phyloP scores from a whole-genome alignment of 148 eudicot genomes.

The Silene conica region DNA sequence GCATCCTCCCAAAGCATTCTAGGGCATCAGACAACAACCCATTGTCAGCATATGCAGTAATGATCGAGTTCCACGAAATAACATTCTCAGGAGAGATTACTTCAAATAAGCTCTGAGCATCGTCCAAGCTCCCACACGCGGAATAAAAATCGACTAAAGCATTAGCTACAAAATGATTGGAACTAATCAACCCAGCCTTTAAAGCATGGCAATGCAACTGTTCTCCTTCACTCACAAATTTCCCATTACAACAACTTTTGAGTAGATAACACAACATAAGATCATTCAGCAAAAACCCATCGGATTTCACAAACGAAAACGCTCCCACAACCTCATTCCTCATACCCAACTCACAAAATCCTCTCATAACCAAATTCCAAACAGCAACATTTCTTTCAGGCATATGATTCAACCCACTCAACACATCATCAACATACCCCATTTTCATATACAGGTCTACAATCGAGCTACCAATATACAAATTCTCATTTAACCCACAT shows the following conservation, averaged over 20 bases:
- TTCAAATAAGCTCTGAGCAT: constrained; percentile 51
- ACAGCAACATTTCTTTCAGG: constrained; percentile 46
- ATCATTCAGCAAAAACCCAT: constrained; percentile 58
- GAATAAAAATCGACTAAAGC: constrained; percentile 80
- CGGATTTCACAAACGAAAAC: constrained; percentile 38
- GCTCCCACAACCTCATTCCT: constrained; percentile 38
- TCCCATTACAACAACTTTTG: constrained; percentile 52
- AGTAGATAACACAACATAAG: constrained; percentile 66
- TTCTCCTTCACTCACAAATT: constrained; percentile 51
- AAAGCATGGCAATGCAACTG: constrained; percentile 62
- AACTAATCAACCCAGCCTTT: constrained; percentile 47
- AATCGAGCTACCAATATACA: constrained; percentile 56
- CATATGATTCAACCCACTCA: constrained; percentile 46
- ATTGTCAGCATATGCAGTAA: constrained; percentile 45
- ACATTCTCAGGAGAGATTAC: constrained; percentile 55
- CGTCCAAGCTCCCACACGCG: constrained; percentile 54
- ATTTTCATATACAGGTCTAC: constrained; percentile 59
- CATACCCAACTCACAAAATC: constrained; percentile 51
- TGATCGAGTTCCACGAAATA: constrained; percentile 82
- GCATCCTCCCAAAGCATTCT: constrained; percentile 49
- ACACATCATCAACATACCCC: constrained; percentile 50
- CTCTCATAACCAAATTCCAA: constrained; percentile 72
- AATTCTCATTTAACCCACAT: constrained; percentile 49
- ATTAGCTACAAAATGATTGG: constrained; percentile 64
- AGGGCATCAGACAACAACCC: constrained; percentile 45